phyloP scores from a whole-genome alignment of 1,139 yeast genomes.

The Pichia terricola region DNA sequence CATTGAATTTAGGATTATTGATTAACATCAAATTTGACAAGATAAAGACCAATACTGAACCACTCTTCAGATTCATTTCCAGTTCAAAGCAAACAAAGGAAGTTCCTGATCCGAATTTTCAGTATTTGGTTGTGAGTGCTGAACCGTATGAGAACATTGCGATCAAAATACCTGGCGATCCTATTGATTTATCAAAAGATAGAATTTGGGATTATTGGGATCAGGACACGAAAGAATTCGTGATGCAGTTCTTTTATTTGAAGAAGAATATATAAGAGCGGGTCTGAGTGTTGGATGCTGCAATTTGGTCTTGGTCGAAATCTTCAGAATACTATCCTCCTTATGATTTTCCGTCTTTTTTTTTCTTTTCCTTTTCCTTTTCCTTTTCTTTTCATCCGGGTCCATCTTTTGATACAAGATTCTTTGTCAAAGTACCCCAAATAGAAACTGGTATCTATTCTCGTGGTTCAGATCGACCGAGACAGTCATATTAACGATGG shows the following conservation, averaged over 20 bases:
- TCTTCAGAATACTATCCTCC: no score
- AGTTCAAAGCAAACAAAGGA: conserved; percentile 56
- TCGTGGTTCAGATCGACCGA: no score
- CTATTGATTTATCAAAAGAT: conserved; percentile 41
- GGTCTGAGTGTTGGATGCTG: no score
- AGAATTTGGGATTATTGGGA: conserved; percentile 68
- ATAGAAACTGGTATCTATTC: no score
- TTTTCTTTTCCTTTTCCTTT: no score
- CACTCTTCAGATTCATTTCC: conserved; percentile 66
- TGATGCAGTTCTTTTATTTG: conserved; percentile 52
- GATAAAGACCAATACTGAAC: conserved; percentile 35
- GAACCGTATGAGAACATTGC: conserved; percentile 79
- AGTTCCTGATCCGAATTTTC: conserved; percentile 36
- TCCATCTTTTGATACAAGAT: no score
- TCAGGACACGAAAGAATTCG: conserved; percentile 55
- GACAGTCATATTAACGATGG: no score
- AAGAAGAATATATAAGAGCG: background rate
- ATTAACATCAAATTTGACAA: conserved; percentile 50
- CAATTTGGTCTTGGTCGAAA: no score
- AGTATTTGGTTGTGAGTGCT: conserved; percentile 66
- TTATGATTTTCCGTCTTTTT: no score
- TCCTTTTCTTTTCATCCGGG: no score
- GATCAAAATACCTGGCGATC: conserved; percentile 54
- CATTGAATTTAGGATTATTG: conserved; percentile 50
- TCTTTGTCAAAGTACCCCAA: no score